phyloP scores from a whole-genome alignment of 345 rosid genomes.

The Microcos paniculata region DNA sequence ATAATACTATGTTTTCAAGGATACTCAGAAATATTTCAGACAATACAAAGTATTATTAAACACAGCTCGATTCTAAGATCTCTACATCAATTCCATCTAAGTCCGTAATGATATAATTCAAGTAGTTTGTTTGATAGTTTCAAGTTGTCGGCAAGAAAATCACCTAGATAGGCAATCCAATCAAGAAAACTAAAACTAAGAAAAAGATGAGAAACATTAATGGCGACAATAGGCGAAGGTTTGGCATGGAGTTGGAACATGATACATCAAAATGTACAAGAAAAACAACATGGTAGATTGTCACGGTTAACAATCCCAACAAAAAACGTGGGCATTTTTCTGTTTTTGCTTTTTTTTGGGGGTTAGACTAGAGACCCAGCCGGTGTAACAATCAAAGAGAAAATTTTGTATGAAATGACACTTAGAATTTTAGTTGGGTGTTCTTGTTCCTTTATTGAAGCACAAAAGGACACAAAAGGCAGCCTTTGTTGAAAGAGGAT shows the following conservation, averaged over 20 bases:
- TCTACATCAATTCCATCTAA: too few species aligned
- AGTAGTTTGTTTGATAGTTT: background rate
- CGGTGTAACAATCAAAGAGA: background rate
- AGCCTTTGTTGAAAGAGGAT: slow-evolving; percentile 33
- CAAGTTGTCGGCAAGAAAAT: slow-evolving; percentile 1
- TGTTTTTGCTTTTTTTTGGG: background rate
- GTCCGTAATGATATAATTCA: background rate
- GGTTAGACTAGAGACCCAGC: background rate
- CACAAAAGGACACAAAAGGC: slow-evolving; percentile 32
- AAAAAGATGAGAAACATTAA: background rate
- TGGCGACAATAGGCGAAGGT: background rate
- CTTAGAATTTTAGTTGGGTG: slow-evolving; percentile 9
- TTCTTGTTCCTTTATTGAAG: background rate
- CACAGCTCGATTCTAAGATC: too few species aligned
- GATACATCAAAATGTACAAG: background rate
- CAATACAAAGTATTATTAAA: too few species aligned
- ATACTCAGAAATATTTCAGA: too few species aligned
- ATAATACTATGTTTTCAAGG: too few species aligned
- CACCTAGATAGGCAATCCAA: background rate
- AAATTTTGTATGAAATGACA: background rate
- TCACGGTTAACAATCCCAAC: background rate
- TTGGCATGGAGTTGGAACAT: background rate
- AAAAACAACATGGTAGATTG: background rate
- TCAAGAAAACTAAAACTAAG: background rate
- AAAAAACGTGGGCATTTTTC: background rate